These are phyloP conservation scores for Pleurotus ostreatus DNA, from an alignment of 768 basidiomycete species.

Conservation along the genomic window DNA sequence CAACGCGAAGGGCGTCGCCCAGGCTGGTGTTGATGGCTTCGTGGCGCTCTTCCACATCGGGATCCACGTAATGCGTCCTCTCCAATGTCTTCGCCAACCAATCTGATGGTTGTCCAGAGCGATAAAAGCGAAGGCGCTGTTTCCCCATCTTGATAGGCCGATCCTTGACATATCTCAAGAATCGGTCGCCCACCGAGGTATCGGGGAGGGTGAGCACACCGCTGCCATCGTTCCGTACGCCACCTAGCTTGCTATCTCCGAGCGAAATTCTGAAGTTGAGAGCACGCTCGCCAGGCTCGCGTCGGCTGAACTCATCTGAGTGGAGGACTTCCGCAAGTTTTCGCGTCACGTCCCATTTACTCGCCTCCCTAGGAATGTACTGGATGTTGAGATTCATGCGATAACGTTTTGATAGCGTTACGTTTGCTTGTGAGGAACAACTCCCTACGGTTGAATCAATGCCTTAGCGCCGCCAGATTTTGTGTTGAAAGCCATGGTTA, in stretches of 20 bases:
- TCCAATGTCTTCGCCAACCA: conserved; percentile 31
- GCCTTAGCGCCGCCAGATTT: too few relatives aligned
- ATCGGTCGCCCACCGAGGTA: conserved; percentile 34
- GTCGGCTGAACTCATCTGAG: conserved; percentile 41
- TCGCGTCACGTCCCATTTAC: conserved; percentile 53
- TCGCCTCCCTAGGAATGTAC: conserved; percentile 36
- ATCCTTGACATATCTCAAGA: conserved; percentile 39
- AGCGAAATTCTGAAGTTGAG: conserved; percentile 64
- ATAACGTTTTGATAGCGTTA: too few relatives aligned
- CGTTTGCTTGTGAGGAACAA: too few relatives aligned
- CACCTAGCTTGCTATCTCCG: conserved; percentile 41
- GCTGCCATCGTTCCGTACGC: conserved; percentile 54
- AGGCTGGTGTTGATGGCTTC: conserved; percentile 38
- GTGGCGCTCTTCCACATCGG: conserved; percentile 49
- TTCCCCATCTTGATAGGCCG: conserved; percentile 37
- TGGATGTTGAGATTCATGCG: conserved; percentile 34
- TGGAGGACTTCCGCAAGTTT: conserved; percentile 56
- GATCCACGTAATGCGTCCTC: conserved; percentile 54
- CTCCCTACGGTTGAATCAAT: too few relatives aligned
- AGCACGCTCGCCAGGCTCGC: conserved; percentile 24
- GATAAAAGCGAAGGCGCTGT: conserved; percentile 36
- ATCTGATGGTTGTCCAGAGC: conserved; percentile 10
- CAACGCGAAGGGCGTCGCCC: conserved; percentile 47
- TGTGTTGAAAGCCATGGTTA: too few relatives aligned
- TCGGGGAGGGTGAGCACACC: conserved; percentile 38